A percentile compares a stretch with the other conserved stretches of the same genome.
Evolutionary conservation across 768 basidiomycete genomes (phyloP).

Genomic region (Russula lepida): DNA sequence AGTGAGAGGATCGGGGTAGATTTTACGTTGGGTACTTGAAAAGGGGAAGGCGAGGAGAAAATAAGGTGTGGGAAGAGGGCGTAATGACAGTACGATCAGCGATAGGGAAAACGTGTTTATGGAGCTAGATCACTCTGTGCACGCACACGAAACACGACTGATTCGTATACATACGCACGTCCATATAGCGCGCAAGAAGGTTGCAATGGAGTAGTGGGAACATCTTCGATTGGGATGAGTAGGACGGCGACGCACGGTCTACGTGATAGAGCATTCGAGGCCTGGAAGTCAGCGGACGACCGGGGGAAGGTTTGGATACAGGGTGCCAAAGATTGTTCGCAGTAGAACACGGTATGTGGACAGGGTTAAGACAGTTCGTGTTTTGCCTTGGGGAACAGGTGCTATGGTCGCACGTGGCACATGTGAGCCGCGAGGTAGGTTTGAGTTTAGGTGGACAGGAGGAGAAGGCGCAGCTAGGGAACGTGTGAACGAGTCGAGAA

Average conservation of each 20-base stretch:
- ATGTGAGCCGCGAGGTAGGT: background rate
- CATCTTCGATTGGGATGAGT: background rate
- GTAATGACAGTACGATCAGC: background rate
- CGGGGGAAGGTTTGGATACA: background rate
- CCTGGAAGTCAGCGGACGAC: background rate
- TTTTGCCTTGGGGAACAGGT: background rate
- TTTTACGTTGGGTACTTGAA: background rate
- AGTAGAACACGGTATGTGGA: background rate
- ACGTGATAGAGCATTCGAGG: background rate
- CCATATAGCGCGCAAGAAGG: background rate
- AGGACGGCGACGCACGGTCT: background rate
- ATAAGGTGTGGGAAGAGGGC: conserved; percentile 3
- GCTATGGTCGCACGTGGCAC: background rate
- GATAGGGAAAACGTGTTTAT: background rate
- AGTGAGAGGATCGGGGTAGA: background rate
- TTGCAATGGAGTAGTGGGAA: background rate
- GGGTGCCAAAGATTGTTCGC: background rate
- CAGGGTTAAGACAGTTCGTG: background rate
- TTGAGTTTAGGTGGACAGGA: background rate
- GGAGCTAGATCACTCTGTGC: background rate
- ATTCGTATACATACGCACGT: background rate
- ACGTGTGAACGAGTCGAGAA: background rate
- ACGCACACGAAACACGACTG: conserved; percentile 1
- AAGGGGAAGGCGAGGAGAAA: conserved; percentile 4
- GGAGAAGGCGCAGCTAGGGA: background rate